Evolutionary conservation across 805 yeast genomes (phyloP), one percentile per base, ranked within the genome.

Genomic region (Tetrapisispora fleetii): DNA sequence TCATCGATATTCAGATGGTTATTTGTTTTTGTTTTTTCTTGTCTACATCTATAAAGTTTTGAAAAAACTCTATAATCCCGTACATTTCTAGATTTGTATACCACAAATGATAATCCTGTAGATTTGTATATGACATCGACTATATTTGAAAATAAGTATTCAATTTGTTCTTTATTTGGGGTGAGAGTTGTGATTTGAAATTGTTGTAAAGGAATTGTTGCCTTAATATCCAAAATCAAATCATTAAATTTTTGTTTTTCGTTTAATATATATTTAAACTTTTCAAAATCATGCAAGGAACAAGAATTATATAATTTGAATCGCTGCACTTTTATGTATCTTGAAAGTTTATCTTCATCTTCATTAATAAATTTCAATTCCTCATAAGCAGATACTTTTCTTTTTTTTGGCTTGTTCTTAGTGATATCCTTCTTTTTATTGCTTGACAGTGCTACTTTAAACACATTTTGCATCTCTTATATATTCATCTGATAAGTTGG

Each of bases 231-330:
- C 19, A 41, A 32, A 30, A 30, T 41, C 8, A 41, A 19, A 41
- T 41, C 44, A 41, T 41, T 41, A 17, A 41, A 41, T 41, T 41
- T 41, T 30, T 19, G 24, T 41, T 41, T 41, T 41, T 41, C 44
- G 16, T 41, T 41, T 7, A 41, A 28, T 14, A 41, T 41, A 32
- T 41, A 41, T 32, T 41, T 41, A 30, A 41, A 41, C 18, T 41
- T 37, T 41, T 41, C 44, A 41, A 41, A 41, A 41, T 32, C 18
- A 41, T 41, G 44, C 19, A 41, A 32, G 3, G 44, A 41, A 41
- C 44, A 41, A 5, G 44, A 18, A 11, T 4, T 30, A 41, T 41
- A 41, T 19, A 41, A 16, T 41, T 41, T 41, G 6, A 41, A 32
- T 41, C 44, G 17, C 30, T 41, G 36, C 3, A 41, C 37, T 30